These are phyloP conservation scores for Farysia itapuensis DNA, from an alignment of 1,284 basidiomycete species.

Conservation along the genomic window DNA sequence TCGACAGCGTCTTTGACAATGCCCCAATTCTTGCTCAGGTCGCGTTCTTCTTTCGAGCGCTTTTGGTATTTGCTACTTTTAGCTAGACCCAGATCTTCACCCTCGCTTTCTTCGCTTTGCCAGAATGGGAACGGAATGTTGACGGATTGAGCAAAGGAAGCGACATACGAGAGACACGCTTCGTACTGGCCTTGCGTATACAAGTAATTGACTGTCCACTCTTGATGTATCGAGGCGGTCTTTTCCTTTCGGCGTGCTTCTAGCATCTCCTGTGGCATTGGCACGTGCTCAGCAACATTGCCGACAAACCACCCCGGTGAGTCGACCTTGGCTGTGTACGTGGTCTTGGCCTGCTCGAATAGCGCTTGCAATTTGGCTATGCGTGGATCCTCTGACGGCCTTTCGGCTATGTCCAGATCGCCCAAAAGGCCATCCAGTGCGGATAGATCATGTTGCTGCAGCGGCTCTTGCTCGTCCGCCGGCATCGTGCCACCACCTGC, in stretches of 20 bases:
- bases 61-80: constrained; percentile 2
- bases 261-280: constrained; percentile 5
- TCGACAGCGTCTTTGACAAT: constrained; percentile 29
- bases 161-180: constrained; percentile 17
- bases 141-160: constrained; percentile 21
- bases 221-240: constrained; percentile 17
- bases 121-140: constrained; percentile 4
- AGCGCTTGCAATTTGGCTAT: constrained; percentile 24
- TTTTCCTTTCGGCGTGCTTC: constrained; percentile 2
- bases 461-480: no score
- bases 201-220: constrained; percentile 29
- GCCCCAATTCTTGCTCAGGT: constrained; percentile 34
- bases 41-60: constrained; percentile 15
- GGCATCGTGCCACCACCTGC: no score
- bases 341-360: constrained; percentile 21
- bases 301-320: constrained; percentile 6
- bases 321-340: constrained; percentile 30
- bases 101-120: not conserved
- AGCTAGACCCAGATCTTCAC: not conserved
- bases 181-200: constrained; percentile 22
- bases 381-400: constrained; percentile 10
- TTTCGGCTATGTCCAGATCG: constrained; percentile 25
- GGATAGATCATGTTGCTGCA: constrained; percentile 23
- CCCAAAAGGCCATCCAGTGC: constrained; percentile 19
- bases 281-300: constrained; percentile 1